Conservation (phyloP, 257 asterid species). For the Henckelia pumila region DNA sequence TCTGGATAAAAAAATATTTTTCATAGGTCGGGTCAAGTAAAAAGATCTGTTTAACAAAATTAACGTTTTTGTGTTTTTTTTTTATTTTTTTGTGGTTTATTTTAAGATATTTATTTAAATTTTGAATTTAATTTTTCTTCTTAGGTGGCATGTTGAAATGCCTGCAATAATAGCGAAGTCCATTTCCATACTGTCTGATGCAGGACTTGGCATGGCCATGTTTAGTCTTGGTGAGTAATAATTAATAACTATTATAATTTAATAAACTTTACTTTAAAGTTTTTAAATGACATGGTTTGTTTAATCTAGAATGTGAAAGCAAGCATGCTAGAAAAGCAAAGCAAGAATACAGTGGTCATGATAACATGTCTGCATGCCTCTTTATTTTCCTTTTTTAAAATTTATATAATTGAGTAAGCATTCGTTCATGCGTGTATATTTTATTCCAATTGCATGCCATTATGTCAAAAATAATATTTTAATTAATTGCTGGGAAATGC, state of each 20-base stretch:
- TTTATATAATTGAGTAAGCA: neutral
- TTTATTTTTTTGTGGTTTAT: too few species aligned
- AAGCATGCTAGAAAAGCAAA: slow-evolving; percentile 52
- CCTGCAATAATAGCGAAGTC: slow-evolving; percentile 38
- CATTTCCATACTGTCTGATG: slow-evolving; percentile 43
- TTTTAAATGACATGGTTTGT: slow-evolving; percentile 10
- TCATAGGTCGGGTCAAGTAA: too few species aligned
- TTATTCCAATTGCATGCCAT: neutral
- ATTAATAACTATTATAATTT: neutral
- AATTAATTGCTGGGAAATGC: too few species aligned
- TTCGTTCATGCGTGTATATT: too few species aligned
- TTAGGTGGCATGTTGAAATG: slow-evolving; percentile 53
- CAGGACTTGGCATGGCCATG: slow-evolving; percentile 65
- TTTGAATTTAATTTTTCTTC: neutral
- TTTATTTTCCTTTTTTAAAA: slow-evolving; percentile 22
- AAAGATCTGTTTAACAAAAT: too few species aligned
- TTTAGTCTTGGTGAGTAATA: slow-evolving; percentile 43
- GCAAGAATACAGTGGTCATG: slow-evolving; percentile 39
- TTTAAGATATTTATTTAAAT: too few species aligned
- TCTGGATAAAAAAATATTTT: too few species aligned
- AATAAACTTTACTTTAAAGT: slow-evolving; percentile 21
- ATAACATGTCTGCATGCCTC: slow-evolving; percentile 48
- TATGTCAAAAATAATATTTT: too few species aligned
- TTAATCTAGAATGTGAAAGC: slow-evolving; percentile 12
- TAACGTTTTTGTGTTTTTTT: too few species aligned